Evolutionary conservation across 257 asterid genomes (phyloP).

Genomic region (Ocimum tenuiflorum): DNA sequence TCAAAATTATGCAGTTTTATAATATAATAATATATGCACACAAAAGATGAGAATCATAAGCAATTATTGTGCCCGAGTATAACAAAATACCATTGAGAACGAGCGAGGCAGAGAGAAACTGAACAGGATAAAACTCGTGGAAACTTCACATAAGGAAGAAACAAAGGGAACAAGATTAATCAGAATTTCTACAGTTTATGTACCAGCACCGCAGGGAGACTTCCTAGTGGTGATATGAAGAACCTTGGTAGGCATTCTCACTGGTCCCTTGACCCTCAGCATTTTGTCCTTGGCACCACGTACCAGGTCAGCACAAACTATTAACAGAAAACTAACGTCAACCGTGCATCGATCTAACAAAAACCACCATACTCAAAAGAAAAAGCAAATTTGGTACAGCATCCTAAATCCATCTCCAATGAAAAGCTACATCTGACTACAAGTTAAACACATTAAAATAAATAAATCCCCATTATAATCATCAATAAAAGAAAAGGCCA

Average conservation of each 20-base stretch:
- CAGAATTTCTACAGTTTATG: not conserved
- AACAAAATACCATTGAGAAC: not conserved
- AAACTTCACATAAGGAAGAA: not conserved
- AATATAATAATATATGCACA: no score
- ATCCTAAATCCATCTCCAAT: not conserved
- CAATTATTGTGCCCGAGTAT: not conserved
- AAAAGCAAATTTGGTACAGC: not conserved
- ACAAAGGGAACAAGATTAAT: not conserved
- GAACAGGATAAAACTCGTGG: not conserved
- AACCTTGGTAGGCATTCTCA: slow-evolving; percentile 78
- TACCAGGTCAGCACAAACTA: slow-evolving; percentile 71
- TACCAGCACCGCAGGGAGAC: slow-evolving; percentile 87
- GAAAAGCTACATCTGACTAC: not conserved
- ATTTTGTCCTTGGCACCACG: slow-evolving; percentile 80
- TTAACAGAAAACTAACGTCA: not conserved
- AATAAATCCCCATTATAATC: no score
- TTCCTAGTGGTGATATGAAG: slow-evolving; percentile 65
- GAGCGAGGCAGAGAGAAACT: not conserved
- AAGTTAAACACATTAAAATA: no score
- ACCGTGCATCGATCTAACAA: not conserved
- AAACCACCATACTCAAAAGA: not conserved
- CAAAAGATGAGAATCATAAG: no score
- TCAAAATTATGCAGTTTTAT: not conserved
- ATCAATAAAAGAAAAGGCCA: no score
- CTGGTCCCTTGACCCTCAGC: slow-evolving; percentile 81